Evolutionary conservation across 2,329 filamentous ascomycete genomes (phyloP).

Genomic region (Gaeumannomyces tritici): DNA sequence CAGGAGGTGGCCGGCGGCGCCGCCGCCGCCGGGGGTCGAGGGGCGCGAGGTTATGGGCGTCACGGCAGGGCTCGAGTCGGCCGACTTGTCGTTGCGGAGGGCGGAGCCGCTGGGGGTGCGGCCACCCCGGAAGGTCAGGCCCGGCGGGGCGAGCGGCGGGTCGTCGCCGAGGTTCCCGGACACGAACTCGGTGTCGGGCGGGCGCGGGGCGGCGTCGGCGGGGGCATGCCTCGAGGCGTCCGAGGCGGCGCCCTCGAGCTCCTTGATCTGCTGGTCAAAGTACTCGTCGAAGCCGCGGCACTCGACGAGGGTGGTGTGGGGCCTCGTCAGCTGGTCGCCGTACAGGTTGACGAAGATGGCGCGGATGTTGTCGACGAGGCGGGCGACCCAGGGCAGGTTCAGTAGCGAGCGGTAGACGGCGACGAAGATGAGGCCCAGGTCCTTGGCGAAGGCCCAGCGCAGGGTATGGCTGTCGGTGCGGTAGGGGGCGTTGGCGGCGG

Average conservation of each 20-base stretch:
- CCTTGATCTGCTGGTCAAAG: conserved; percentile 84
- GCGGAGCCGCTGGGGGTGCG: conserved; percentile 9
- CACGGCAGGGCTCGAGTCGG: conserved; percentile 59
- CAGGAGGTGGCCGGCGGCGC: conserved; percentile 47
- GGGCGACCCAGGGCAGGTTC: conserved; percentile 94
- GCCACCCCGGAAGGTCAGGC: conserved; percentile 29
- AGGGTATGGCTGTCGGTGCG: conserved; percentile 88
- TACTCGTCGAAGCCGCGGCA: conserved; percentile 80
- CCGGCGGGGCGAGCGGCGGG: conserved; percentile 26
- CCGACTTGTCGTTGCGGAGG: conserved; percentile 32
- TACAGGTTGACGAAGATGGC: conserved; percentile 89
- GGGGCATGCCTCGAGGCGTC: conserved; percentile 14
- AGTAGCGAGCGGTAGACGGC: conserved; percentile 94
- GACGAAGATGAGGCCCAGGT: conserved; percentile 91
- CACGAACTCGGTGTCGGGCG: conserved; percentile 22
- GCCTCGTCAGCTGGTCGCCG: conserved; percentile 73
- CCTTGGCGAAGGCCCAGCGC: conserved; percentile 89
- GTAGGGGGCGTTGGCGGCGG: conserved; percentile 62
- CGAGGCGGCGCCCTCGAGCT: conserved; percentile 57
- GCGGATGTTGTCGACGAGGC: conserved; percentile 88
- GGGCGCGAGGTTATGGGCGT: conserved; percentile 74
- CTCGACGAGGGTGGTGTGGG: conserved; percentile 67
- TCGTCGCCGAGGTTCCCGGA: conserved; percentile 27
- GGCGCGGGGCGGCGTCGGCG: conserved; percentile 10
- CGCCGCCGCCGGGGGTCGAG: conserved; percentile 56